Evolutionary conservation across 257 asterid genomes (phyloP).

Genomic region (Nicotiana attenuata): DNA sequence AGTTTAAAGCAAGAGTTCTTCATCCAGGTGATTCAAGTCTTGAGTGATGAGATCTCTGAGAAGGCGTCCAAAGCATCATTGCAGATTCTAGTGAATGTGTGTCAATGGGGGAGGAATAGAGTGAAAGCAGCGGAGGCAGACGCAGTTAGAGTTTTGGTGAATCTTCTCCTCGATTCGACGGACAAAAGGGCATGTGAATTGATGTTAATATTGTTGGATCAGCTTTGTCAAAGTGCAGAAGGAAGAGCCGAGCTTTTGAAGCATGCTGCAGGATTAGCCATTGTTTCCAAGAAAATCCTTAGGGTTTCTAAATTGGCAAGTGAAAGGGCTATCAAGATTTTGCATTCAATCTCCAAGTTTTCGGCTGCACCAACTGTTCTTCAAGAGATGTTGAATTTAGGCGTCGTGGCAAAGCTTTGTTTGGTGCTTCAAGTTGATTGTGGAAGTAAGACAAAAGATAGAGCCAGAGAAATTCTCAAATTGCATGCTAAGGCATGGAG

Average conservation of each 20-base stretch:
- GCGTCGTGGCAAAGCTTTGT: constrained; percentile 65
- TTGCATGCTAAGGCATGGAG: constrained; percentile 63
- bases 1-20: constrained; percentile 31
- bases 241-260: constrained; percentile 66
- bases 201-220: constrained; percentile 41
- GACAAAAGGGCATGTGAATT: constrained; percentile 51
- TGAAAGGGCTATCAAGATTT: constrained; percentile 60
- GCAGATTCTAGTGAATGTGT: constrained; percentile 27
- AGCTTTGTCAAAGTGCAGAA: constrained; percentile 73
- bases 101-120: constrained; percentile 56
- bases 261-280: constrained; percentile 76
- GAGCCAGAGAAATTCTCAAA: constrained; percentile 59
- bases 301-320: constrained; percentile 70
- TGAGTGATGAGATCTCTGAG: constrained; percentile 42
- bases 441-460: constrained; percentile 57
- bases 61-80: constrained; percentile 47
- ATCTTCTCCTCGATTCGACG: constrained; percentile 38
- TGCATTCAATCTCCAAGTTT: constrained; percentile 48
- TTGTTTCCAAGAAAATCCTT: constrained; percentile 72
- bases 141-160: constrained; percentile 27
- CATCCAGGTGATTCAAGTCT: constrained; percentile 30
- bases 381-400: constrained; percentile 68
- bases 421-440: constrained; percentile 59
- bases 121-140: constrained; percentile 64
- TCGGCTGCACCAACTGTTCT: constrained; percentile 43